Percentiles rank a stretch among this genome's conserved stretches.
Evolutionary conservation across 2,329 filamentous ascomycete species (phyloP).

Genomic region (Cladophialophora immunda): DNA sequence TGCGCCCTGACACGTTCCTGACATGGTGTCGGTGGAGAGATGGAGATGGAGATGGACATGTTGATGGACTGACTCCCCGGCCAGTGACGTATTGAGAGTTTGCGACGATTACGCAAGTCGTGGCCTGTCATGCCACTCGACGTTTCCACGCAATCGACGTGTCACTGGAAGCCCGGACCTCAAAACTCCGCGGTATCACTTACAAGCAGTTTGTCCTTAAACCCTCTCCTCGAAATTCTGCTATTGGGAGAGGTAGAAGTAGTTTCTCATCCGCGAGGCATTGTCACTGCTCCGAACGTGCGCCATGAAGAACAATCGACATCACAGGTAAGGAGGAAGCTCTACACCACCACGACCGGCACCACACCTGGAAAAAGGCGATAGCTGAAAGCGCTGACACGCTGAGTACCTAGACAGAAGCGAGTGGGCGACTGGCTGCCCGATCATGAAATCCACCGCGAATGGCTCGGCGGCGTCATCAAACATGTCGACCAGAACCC

Average conservation of each 20-base stretch:
- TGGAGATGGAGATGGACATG: background rate
- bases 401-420: background rate
- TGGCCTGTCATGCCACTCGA: background rate
- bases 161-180: no score
- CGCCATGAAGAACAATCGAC: background rate
- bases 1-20: no score
- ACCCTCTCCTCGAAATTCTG: background rate
- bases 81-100: constrained; percentile 1
- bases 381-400: background rate
- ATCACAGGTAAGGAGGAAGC: background rate
- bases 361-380: no score
- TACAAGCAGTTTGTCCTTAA: background rate
- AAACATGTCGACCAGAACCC: constrained; percentile 62
- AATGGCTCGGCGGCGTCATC: constrained; percentile 68
- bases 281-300: background rate
- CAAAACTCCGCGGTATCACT: no score
- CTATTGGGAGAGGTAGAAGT: background rate
- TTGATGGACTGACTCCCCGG: background rate
- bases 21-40: no score
- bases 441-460: constrained; percentile 68
- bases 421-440: constrained; percentile 68
- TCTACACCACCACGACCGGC: constrained; percentile 19
- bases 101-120: constrained; percentile 3
- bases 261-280: background rate
- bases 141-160: no score